Base-by-base conservation (phyloP, 257 asterid species). In the Solanum microdontum region DNA sequence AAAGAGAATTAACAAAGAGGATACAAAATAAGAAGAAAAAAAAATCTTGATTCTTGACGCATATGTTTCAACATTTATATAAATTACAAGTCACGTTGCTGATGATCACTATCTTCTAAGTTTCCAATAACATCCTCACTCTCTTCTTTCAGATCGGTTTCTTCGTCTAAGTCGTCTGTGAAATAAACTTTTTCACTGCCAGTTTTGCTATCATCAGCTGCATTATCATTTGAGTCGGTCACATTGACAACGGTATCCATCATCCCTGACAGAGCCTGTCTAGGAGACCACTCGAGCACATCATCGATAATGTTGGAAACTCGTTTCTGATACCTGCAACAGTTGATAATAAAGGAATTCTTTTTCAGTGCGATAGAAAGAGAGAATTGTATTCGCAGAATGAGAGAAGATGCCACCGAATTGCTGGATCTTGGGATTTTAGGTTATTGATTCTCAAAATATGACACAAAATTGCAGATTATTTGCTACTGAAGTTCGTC, bases 231-330 rank as follows among this genome's bases (percentile, higher is more conserved):
- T 15, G 68, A 85, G 83, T 94, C 95, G 1, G 94, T 93, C 2
- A 48, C 87, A 84, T 92, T 94, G 76, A 43, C 88, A 86, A 87
- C 91, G 0, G 90, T 82, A 73, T 96, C 98, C 98, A 97, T 95
- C 96, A 97, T 97, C 85, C 98, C 98, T 2, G 99, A 96, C 89
- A 97, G 90, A 48, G 99, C 99, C 88, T 90, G 94, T 77, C 98
- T 93, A 0, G 99, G 99, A 17, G 97, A 94, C 99, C 99, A 97
- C 91, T 97, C 99, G 11, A 96, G 94, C 91, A 97, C 99, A 83
- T 97, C 99, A 23, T 97, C 99, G 17, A 97, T 97, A 86, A 97
- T 97, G 93, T 97, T 97, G 86, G 93, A 97, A 70, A 97, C 98
- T 92, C 98, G 93, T 92, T 90, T 94, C 83, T 97, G 99, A 91